Conservation (phyloP, 2,329 filamentous ascomycete species). For the Colletotrichum orchidophilum region DNA sequence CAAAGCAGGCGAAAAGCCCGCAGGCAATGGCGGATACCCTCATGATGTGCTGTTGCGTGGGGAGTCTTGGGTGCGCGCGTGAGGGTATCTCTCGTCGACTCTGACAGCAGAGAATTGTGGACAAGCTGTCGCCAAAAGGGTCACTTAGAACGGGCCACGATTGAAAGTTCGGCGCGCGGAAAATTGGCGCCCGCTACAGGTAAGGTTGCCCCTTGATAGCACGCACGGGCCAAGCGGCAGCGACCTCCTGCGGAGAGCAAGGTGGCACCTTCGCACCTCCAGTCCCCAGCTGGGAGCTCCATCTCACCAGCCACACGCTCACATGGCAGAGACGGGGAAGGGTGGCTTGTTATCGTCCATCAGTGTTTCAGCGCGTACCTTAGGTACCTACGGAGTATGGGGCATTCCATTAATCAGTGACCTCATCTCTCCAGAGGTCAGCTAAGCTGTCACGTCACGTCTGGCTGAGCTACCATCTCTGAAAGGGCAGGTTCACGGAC, state of each 20-base stretch:
- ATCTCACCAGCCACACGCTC: constrained; percentile 13
- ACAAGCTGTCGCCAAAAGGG: constrained; percentile 39
- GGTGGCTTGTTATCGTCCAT: constrained; percentile 26
- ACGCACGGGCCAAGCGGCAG: constrained; percentile 19
- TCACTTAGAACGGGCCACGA: constrained; percentile 34
- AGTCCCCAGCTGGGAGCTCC: not conserved
- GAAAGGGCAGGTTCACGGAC: constrained; percentile 9
- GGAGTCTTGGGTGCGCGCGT: constrained; percentile 22
- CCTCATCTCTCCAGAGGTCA: constrained; percentile 26
- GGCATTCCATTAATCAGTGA: constrained; percentile 29
- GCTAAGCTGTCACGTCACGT: constrained; percentile 24
- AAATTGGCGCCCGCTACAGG: constrained; percentile 31
- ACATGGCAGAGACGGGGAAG: not conserved
- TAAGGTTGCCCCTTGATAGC: constrained; percentile 22
- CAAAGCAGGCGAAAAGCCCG: constrained; percentile 76
- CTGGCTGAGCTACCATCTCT: constrained; percentile 18
- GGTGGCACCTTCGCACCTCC: not conserved
- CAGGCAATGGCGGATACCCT: constrained; percentile 69
- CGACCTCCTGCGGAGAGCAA: not conserved
- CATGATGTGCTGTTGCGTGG: constrained; percentile 59
- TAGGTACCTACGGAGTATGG: too few relatives aligned
- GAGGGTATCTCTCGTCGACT: constrained; percentile 25
- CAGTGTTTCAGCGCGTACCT: constrained; percentile 28
- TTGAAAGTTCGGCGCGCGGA: constrained; percentile 33
- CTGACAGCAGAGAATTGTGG: constrained; percentile 34